These are phyloP conservation scores for Meyerozyma smithsonii DNA, from an alignment of 1,139 yeast species.

Conservation along the genomic window DNA sequence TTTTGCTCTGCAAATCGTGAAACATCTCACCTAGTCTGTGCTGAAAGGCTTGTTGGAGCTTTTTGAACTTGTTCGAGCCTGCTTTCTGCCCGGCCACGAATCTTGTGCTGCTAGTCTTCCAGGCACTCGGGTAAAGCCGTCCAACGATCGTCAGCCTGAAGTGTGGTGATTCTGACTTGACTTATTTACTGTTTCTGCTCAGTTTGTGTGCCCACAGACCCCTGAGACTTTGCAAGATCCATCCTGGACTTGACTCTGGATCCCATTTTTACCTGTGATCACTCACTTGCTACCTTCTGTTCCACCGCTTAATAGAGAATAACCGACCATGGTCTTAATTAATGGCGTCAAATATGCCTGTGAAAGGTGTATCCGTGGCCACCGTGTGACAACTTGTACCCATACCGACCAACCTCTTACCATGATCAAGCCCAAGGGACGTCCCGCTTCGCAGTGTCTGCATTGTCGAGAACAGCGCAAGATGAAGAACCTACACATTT, in stretches of 20 bases:
- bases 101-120: neutral
- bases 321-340: conserved; percentile 65
- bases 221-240: neutral
- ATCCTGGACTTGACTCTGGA: neutral
- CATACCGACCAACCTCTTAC: conserved; percentile 88
- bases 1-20: neutral
- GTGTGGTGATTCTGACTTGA: too few species aligned
- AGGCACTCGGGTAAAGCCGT: neutral
- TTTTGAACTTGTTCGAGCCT: neutral
- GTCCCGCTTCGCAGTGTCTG: conserved; percentile 89
- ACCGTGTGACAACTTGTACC: conserved; percentile 87
- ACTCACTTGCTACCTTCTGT: too few species aligned
- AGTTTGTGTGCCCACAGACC: neutral
- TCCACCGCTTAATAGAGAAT: too few species aligned
- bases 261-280: too few species aligned
- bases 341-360: conserved; percentile 95
- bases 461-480: conserved; percentile 83
- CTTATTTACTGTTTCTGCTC: neutral
- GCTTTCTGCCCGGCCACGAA: neutral
- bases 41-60: conserved; percentile 1
- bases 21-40: neutral
- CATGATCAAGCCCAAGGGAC: conserved; percentile 92
- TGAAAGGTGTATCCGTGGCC: conserved; percentile 94
- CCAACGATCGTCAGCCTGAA: neutral
- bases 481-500: conserved; percentile 61